Percentiles rank a stretch among this genome's conserved stretches.
Conservation (phyloP, 2,329 filamentous ascomycete genomes). For the Fonsecaea pedrosoi region DNA sequence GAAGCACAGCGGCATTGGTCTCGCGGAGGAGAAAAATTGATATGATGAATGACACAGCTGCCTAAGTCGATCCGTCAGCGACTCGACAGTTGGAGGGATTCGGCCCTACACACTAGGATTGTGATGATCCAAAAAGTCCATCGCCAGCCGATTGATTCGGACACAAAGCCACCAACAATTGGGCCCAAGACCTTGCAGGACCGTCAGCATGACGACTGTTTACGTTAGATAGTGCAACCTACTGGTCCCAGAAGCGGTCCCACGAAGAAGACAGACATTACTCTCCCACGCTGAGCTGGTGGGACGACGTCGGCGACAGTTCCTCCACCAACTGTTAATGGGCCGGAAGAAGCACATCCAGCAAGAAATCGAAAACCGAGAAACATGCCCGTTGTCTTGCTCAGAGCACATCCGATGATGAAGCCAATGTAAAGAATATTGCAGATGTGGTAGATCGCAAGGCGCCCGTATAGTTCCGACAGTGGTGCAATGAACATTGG, state of each 20-base stretch:
- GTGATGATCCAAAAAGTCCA: constrained; percentile 56
- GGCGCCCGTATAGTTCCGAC: constrained; percentile 69
- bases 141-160: constrained; percentile 51
- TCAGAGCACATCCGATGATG: constrained; percentile 68
- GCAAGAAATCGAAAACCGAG: constrained; percentile 59
- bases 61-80: no score
- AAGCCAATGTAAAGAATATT: constrained; percentile 67
- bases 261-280: constrained; percentile 52
- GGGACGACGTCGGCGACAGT: no score
- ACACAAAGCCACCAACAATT: constrained; percentile 48
- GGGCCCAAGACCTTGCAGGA: constrained; percentile 36
- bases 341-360: no score
- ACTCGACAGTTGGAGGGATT: no score
- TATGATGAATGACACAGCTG: no score
- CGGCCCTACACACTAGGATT: constrained; percentile 38
- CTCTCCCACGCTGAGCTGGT: constrained; percentile 49
- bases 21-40: neutral
- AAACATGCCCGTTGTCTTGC: constrained; percentile 58
- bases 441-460: constrained; percentile 61
- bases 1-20: constrained; percentile 51
- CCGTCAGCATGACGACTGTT: no score
- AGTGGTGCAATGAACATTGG: constrained; percentile 64
- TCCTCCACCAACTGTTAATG: no score
- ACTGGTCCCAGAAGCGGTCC: constrained; percentile 44
- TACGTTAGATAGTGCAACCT: neutral